Conservation (phyloP, 768 basidiomycete species). For the Phlegmacium glaucopus region DNA sequence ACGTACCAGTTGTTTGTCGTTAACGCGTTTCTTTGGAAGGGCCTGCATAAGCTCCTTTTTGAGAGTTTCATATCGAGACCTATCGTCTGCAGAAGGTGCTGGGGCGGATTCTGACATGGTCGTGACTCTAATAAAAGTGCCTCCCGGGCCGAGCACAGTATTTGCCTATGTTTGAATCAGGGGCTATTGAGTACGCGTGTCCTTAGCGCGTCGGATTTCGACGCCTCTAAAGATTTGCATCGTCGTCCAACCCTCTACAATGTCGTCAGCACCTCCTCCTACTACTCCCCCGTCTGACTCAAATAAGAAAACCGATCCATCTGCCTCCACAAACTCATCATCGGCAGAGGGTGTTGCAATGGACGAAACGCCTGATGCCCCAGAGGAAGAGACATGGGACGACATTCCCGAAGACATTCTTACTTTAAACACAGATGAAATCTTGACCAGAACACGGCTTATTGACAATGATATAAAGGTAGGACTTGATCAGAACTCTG, state of each 20-base stretch:
- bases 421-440: conserved; percentile 77
- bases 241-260: conserved; percentile 20
- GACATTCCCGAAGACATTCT: conserved; percentile 91
- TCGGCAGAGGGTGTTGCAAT: conserved; percentile 42
- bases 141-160: conserved; percentile 2
- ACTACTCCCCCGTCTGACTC: conserved; percentile 45
- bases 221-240: conserved; percentile 5
- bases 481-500: conserved; percentile 8
- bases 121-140: neutral
- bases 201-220: conserved; percentile 27
- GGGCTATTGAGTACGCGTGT: conserved; percentile 35
- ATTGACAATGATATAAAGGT: conserved; percentile 98
- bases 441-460: conserved; percentile 82
- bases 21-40: conserved; percentile 66
- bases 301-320: conserved; percentile 50
- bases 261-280: conserved; percentile 61
- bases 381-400: conserved; percentile 78
- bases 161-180: conserved; percentile 27
- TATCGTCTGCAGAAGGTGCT: conserved; percentile 59
- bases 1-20: conserved; percentile 76
- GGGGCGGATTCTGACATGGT: conserved; percentile 37
- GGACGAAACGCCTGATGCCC: conserved; percentile 72
- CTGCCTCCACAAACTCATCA: conserved; percentile 29
- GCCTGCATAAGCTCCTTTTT: conserved; percentile 75
- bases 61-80: conserved; percentile 64